A percentile compares a stretch with the other conserved stretches of the same genome.
These are phyloP conservation scores for Pythium utonaiense DNA, from an alignment of 352 stramenopile species.

Conservation along the genomic window DNA sequence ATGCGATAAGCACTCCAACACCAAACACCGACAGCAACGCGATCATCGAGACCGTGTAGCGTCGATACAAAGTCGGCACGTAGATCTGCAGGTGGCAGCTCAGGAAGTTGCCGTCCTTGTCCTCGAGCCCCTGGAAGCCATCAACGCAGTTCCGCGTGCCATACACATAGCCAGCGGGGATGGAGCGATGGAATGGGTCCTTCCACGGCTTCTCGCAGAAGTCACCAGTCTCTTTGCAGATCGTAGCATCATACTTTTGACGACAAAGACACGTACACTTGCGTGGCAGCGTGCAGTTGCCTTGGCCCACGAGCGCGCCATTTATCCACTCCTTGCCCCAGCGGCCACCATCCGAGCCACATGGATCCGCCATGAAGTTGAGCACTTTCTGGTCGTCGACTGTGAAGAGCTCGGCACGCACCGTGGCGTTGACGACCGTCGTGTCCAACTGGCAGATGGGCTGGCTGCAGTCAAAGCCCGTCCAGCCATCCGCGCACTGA, in stretches of 20 bases:
- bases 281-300: conserved; percentile 92
- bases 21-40: conserved; percentile 64
- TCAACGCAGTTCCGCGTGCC: conserved; percentile 88
- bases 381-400: conserved; percentile 91
- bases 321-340: conserved; percentile 73
- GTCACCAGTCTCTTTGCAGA: conserved; percentile 68
- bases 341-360: conserved; percentile 73
- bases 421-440: conserved; percentile 40
- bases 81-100: conserved; percentile 96
- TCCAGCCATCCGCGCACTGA: conserved; percentile 90
- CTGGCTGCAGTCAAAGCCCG: conserved; percentile 91
- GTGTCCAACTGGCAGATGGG: conserved; percentile 85
- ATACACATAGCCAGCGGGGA: conserved; percentile 88
- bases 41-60: conserved; percentile 79
- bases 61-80: conserved; percentile 81
- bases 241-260: conserved; percentile 58
- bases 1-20: conserved; percentile 69
- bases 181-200: conserved; percentile 64
- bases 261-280: conserved; percentile 92
- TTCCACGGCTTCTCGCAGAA: conserved; percentile 84
- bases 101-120: conserved; percentile 85
- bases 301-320: conserved; percentile 71
- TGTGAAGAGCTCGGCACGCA: conserved; percentile 90
- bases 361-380: conserved; percentile 93
- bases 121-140: conserved; percentile 92